Evolutionary conservation across 2,329 filamentous ascomycete species (phyloP).

Genomic region (Colletotrichum agaves): DNA sequence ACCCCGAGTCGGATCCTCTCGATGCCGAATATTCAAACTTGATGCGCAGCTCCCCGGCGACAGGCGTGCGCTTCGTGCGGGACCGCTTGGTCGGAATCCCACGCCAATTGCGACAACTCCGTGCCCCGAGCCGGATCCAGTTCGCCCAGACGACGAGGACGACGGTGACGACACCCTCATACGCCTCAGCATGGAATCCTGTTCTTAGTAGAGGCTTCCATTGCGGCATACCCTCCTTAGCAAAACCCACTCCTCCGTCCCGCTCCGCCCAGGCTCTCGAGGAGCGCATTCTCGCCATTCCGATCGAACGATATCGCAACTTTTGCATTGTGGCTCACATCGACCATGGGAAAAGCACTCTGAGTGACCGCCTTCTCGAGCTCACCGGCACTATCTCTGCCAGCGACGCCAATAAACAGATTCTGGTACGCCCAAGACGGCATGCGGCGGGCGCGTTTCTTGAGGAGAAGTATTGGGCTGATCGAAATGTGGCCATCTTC

Average conservation of each 20-base stretch:
- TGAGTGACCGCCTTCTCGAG: slow-evolving; percentile 92
- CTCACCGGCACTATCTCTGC: slow-evolving; percentile 91
- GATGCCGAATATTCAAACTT: slow-evolving; percentile 30
- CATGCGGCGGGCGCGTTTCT: neutral
- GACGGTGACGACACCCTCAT: neutral
- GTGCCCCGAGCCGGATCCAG: neutral
- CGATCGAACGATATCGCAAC: slow-evolving; percentile 85
- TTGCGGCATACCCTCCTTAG: neutral
- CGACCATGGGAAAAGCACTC: slow-evolving; percentile 97
- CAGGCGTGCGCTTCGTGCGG: slow-evolving; percentile 29
- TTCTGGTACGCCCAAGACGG: slow-evolving; percentile 63
- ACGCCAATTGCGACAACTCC: slow-evolving; percentile 18
- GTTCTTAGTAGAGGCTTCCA: slow-evolving; percentile 12
- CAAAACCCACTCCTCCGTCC: slow-evolving; percentile 33
- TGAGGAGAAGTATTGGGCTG: neutral
- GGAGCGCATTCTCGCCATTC: slow-evolving; percentile 76
- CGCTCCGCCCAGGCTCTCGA: slow-evolving; percentile 55
- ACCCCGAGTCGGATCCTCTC: slow-evolving; percentile 8
- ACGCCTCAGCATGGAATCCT: neutral
- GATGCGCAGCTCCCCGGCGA: slow-evolving; percentile 31
- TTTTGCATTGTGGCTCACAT: slow-evolving; percentile 99
- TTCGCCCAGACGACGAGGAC: slow-evolving; percentile 2
- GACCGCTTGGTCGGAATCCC: slow-evolving; percentile 19
- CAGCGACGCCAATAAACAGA: slow-evolving; percentile 87
- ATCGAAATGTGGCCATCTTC: neutral